phyloP scores from a whole-genome alignment of 106 monocot genomes.

The Chionographis japonica region DNA sequence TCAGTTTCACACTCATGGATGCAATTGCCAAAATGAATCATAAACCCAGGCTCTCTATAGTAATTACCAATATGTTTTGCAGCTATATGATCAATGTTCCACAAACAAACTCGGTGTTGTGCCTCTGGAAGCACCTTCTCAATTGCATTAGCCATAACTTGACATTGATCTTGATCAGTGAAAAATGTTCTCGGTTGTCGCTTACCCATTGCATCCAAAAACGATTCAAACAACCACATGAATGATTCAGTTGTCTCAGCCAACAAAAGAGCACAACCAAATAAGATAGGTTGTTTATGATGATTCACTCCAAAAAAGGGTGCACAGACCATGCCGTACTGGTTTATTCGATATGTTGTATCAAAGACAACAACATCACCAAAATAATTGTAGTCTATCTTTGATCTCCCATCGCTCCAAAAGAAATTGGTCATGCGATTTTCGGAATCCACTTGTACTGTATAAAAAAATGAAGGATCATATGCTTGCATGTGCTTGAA shows the following conservation, averaged over 20 bases:
- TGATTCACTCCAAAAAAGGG: constrained; percentile 14
- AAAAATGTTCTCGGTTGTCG: constrained; percentile 1
- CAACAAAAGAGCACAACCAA: constrained; percentile 14
- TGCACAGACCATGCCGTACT: constrained; percentile 9
- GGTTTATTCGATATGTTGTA: constrained; percentile 11
- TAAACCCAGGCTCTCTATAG: background rate
- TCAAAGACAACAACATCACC: constrained; percentile 26
- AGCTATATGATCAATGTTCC: constrained; percentile 21
- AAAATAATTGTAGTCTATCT: constrained; percentile 11
- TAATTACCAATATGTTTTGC: constrained; percentile 4
- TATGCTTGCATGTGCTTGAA: constrained; percentile 4
- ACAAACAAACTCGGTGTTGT: constrained; percentile 6
- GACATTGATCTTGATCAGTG: constrained; percentile 11
- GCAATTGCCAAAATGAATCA: constrained; percentile 15
- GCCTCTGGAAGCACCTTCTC: constrained; percentile 1
- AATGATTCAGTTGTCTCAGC: constrained; percentile 19
- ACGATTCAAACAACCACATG: constrained; percentile 19
- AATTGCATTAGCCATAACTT: constrained; percentile 14
- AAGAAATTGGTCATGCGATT: constrained; percentile 23
- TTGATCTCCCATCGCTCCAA: constrained; percentile 11
- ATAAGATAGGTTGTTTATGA: constrained; percentile 16
- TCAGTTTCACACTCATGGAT: constrained; percentile 19
- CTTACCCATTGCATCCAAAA: constrained; percentile 4
- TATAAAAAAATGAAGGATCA: constrained; percentile 7
- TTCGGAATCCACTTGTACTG: constrained; percentile 17